Conservation (phyloP, 208 protist species). For the Wallacemonas sp. region DNA sequence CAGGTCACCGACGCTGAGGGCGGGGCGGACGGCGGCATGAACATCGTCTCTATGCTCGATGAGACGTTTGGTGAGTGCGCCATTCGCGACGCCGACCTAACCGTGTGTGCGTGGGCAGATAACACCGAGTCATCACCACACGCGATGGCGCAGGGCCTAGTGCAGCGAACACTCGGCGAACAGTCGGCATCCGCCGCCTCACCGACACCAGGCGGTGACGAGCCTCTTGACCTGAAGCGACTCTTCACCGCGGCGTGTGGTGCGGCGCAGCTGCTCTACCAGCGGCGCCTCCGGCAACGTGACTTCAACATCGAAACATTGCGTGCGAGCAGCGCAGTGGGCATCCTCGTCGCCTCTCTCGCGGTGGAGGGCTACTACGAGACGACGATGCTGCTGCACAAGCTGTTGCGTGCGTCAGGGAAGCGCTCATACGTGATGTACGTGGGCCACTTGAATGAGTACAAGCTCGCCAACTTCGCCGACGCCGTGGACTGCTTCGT, state of each 20-base stretch:
- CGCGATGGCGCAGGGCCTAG: too few species aligned
- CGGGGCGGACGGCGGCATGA: background rate
- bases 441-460: constrained; percentile 91
- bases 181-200: too few species aligned
- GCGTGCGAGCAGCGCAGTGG: constrained; percentile 69
- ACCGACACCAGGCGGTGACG: too few species aligned
- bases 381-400: constrained; percentile 62
- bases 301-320: constrained; percentile 82
- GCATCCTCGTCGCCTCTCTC: constrained; percentile 85
- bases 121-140: too few species aligned
- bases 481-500: constrained; percentile 90
- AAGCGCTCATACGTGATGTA: constrained; percentile 88
- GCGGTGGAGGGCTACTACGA: constrained; percentile 83
- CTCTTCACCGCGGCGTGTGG: constrained; percentile 7
- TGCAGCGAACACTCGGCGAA: too few species aligned
- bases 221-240: background rate
- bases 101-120: too few species aligned
- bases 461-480: constrained; percentile 91
- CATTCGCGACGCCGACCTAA: background rate
- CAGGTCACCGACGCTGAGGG: constrained; percentile 17
- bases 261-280: constrained; percentile 21
- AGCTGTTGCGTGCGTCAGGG: constrained; percentile 59
- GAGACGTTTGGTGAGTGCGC: constrained; percentile 29
- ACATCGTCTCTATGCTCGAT: constrained; percentile 44
- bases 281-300: constrained; percentile 65